phyloP scores from a whole-genome alignment of 345 rosid species.

The Gossypium stocksii region DNA sequence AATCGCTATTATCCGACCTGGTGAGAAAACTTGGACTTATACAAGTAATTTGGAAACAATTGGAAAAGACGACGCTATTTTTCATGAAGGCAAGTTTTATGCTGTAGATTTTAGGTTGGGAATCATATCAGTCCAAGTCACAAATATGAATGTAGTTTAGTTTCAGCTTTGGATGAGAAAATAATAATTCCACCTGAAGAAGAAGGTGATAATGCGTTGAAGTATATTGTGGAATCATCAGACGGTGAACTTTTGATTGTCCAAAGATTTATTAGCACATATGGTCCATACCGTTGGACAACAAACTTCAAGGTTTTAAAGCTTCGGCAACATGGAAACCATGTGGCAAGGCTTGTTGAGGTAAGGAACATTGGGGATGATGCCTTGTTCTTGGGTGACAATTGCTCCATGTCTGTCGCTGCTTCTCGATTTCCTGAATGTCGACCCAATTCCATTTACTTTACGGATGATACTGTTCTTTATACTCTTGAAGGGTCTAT shows the following conservation, averaged over 20 bases:
- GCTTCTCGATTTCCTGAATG: background rate
- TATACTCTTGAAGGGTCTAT: background rate
- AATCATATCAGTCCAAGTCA: background rate
- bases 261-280: background rate
- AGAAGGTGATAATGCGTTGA: background rate
- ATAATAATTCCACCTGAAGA: background rate
- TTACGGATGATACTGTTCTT: background rate
- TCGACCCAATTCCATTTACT: background rate
- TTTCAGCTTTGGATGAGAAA: background rate
- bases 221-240: background rate
- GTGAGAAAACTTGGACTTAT: conserved; percentile 1
- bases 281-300: background rate
- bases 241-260: background rate
- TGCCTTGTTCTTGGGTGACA: conserved; percentile 2
- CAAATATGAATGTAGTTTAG: background rate
- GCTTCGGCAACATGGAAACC: background rate
- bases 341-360: background rate
- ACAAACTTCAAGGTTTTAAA: background rate
- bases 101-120: background rate
- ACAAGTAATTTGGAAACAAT: background rate
- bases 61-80: background rate
- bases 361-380: background rate
- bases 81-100: background rate
- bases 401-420: background rate
- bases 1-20: background rate